Evolutionary conservation across 2,329 filamentous ascomycete genomes (phyloP).

Genomic region (Colletotrichum sp.): DNA sequence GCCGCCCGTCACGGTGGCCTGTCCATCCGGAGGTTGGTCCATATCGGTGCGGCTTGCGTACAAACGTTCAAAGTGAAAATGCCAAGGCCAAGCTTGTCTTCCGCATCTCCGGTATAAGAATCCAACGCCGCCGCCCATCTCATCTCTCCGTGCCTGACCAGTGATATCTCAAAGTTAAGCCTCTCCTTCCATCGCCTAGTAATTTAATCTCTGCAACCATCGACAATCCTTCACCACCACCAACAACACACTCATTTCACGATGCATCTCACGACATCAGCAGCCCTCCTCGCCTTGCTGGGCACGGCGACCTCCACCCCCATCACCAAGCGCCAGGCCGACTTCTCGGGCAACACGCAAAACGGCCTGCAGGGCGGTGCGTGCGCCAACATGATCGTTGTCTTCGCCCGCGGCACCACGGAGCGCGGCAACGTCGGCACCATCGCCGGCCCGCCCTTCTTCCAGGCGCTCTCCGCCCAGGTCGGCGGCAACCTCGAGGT

Average conservation of each 20-base stretch:
- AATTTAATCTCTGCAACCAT: neutral
- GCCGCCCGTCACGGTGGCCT: neutral
- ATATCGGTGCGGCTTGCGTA: neutral
- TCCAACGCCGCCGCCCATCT: neutral
- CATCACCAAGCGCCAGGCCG: conserved; percentile 6
- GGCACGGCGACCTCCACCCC: conserved; percentile 5
- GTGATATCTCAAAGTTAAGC: neutral
- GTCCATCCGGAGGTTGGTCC: neutral
- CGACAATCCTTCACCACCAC: neutral
- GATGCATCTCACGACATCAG: neutral
- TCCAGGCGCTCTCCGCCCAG: conserved; percentile 43
- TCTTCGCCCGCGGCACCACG: conserved; percentile 62
- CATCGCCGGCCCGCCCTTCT: conserved; percentile 55
- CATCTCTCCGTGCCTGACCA: neutral
- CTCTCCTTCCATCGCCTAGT: neutral
- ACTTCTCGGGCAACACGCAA: conserved; percentile 17
- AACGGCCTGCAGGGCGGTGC: conserved; percentile 15
- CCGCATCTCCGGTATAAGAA: conserved; percentile 5
- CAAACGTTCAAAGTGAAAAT: neutral
- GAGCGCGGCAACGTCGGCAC: conserved; percentile 57
- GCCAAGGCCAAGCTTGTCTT: neutral
- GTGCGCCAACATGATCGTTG: conserved; percentile 54
- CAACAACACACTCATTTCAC: neutral
- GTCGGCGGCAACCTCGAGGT: conserved; percentile 52
- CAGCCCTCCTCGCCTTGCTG: conserved; percentile 13